Base-by-base conservation (phyloP, 371 early-diverging fungal species). In the Mortierella sp. region DNA sequence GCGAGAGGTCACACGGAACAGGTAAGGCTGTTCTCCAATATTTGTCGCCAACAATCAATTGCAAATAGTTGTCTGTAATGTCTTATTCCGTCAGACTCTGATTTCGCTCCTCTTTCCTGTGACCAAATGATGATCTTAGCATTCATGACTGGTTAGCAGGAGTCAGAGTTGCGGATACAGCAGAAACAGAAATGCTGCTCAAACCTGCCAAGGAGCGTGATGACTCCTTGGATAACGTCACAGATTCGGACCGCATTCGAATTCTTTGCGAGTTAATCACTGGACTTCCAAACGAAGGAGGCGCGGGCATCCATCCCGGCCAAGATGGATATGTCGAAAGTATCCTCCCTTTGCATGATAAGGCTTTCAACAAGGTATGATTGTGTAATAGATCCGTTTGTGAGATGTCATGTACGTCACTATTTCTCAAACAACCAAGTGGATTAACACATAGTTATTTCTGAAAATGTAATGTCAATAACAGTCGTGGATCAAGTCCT, bases 341-440 rank as follows among this genome's bases (percentile, higher is more conserved):
- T 28, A 86, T 96, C 34, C 88, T 93, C 55, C 91, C 94, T 15
- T 83, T 95, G 61, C 96, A 97, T 66, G 90, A 96, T 76, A 86
- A 87, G 40, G 83, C 86, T 28, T 94, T 93, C 72, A 90, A 95
- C 81, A 85, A 89, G 69, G 93, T 90, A 88, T 55, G 63, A 28
- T 37, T 34, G 28, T 40, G 40, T 10, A 53, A 53, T 22, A 42
- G 45, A 22, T 22, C 12, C 35, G 47, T 47, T n/a, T n/a, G 17
- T 28, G 26, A 42, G 28, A 26, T 54, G 37, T 12, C 70, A 12
- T 57, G 53, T 58, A n/a, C 37, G 34, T 40, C 31, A 17, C 40
- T 13, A 37, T 54, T 37, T 64, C 2, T 58, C n/a, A 47, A 8
- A 47, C 47, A 17, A 47, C 40, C 5, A 40, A 40, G 40, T 40